Percentiles rank a stretch among this genome's conserved stretches.
phyloP scores from a whole-genome alignment of 2,329 filamentous ascomycete genomes.

The Sporothrix dimorphospora region DNA sequence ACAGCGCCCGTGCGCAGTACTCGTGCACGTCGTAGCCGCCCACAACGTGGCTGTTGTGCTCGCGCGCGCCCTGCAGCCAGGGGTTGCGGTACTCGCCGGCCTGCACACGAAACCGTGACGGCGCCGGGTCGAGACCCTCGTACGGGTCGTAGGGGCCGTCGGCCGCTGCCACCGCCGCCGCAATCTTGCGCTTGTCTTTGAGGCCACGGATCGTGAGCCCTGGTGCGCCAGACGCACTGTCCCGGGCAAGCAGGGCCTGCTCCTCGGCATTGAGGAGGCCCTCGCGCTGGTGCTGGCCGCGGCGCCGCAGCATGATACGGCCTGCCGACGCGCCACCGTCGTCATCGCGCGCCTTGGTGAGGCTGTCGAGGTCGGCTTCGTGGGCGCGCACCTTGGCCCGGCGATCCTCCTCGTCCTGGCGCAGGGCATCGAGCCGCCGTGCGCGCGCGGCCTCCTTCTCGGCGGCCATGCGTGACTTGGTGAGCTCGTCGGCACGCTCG shows the following conservation, averaged over 20 bases:
- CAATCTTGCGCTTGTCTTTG: conserved; percentile 59
- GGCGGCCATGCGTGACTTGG: conserved; percentile 59
- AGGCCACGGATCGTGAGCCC: conserved; percentile 75
- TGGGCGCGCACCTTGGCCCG: conserved; percentile 64
- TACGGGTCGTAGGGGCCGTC: conserved; percentile 88
- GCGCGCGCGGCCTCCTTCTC: conserved; percentile 69
- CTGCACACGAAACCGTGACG: conserved; percentile 71
- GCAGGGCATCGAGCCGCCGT: conserved; percentile 63
- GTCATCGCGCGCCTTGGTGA: conserved; percentile 63
- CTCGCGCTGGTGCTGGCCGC: conserved; percentile 55
- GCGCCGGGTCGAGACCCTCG: conserved; percentile 70
- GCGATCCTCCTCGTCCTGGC: conserved; percentile 73
- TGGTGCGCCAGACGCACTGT: conserved; percentile 33
- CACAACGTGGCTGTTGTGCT: conserved; percentile 67
- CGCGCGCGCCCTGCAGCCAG: conserved; percentile 69
- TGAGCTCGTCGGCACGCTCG: conserved; percentile 57
- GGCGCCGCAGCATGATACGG: conserved; percentile 73
- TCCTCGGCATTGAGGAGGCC: conserved; percentile 42
- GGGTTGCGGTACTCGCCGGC: conserved; percentile 70
- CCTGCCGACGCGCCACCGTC: conserved; percentile 47
- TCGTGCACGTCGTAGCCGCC: conserved; percentile 84
- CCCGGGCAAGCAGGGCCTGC: conserved; percentile 44
- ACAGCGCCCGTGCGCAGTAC: conserved; percentile 78
- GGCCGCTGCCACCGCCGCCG: conserved; percentile 46
- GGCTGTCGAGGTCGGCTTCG: conserved; percentile 69